A percentile compares a stretch with the other conserved stretches of the same genome.
phyloP scores from a whole-genome alignment of 352 stramenopile species.

The Phytophthora macrochlamydospora region DNA sequence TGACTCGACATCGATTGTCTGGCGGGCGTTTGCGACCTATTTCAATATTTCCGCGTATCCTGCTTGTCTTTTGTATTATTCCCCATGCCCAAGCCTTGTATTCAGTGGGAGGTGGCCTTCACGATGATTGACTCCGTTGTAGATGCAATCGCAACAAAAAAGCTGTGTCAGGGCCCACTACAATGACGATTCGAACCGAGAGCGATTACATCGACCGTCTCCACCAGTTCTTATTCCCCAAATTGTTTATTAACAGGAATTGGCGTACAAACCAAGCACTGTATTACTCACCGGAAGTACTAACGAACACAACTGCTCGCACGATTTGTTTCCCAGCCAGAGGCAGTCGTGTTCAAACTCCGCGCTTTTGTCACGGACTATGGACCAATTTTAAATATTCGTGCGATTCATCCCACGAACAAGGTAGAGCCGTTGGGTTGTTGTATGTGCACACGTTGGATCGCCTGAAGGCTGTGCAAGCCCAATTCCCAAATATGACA shows the following conservation, averaged over 20 bases:
- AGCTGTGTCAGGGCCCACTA: not conserved
- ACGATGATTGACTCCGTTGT: slow-evolving; percentile 36
- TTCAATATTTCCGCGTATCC: slow-evolving; percentile 21
- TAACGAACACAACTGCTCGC: not conserved
- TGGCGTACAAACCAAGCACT: slow-evolving; percentile 38
- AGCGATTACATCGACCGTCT: slow-evolving; percentile 43
- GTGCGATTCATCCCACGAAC: slow-evolving; percentile 9
- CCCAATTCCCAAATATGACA: slow-evolving; percentile 17
- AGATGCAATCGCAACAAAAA: slow-evolving; percentile 12
- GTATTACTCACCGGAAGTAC: slow-evolving; percentile 31
- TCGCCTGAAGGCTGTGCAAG: slow-evolving; percentile 16
- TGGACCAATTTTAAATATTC: slow-evolving; percentile 34
- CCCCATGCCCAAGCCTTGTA: slow-evolving; percentile 1
- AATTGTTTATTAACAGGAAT: slow-evolving; percentile 31
- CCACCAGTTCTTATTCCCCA: slow-evolving; percentile 45
- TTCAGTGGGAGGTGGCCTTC: slow-evolving; percentile 28
- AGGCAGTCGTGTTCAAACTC: not conserved
- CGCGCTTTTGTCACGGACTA: slow-evolving; percentile 26
- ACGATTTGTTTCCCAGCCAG: slow-evolving; percentile 29
- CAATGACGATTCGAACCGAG: slow-evolving; percentile 24
- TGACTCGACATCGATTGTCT: slow-evolving; percentile 38
- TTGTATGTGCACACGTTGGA: slow-evolving; percentile 29
- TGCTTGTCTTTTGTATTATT: slow-evolving; percentile 26
- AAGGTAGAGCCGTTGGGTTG: slow-evolving; percentile 8
- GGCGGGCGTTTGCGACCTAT: slow-evolving; percentile 32